phyloP scores from a whole-genome alignment of 129 eudicot genomes.

The Arctium lappa region DNA sequence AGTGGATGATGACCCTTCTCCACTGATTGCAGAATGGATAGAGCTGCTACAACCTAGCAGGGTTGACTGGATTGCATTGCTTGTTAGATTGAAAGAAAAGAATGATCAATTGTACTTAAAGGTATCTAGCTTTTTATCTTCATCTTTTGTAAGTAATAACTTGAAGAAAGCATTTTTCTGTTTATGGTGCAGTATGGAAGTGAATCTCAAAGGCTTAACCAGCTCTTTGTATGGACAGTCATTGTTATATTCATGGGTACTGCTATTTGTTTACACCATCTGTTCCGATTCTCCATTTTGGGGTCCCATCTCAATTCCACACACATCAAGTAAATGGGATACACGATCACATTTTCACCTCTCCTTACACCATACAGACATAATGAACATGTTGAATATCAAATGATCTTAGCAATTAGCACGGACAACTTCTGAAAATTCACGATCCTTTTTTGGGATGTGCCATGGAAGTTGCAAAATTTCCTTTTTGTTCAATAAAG shows the following conservation, averaged over 20 bases:
- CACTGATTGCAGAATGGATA: constrained; percentile 72
- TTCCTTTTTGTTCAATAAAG: neutral
- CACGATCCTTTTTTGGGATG: neutral
- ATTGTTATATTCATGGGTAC: neutral
- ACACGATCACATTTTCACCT: neutral
- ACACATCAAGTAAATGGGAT: neutral
- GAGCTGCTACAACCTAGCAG: constrained; percentile 70
- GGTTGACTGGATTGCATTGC: constrained; percentile 77
- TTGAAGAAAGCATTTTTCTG: neutral
- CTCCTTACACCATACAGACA: neutral
- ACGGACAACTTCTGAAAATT: neutral
- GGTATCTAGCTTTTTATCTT: constrained; percentile 38
- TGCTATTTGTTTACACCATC: neutral
- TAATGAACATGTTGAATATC: neutral
- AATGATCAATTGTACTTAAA: constrained; percentile 46
- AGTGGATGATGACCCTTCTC: constrained; percentile 56
- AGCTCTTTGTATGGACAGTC: neutral
- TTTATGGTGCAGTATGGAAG: neutral
- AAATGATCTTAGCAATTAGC: neutral
- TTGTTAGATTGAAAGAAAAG: constrained; percentile 53
- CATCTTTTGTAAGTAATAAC: neutral
- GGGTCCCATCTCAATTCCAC: neutral
- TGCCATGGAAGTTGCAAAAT: neutral
- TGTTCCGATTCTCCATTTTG: neutral
- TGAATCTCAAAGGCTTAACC: neutral